Evolutionary conservation across 345 rosid genomes (phyloP).

Genomic region (Melaleuca quinquenervia): DNA sequence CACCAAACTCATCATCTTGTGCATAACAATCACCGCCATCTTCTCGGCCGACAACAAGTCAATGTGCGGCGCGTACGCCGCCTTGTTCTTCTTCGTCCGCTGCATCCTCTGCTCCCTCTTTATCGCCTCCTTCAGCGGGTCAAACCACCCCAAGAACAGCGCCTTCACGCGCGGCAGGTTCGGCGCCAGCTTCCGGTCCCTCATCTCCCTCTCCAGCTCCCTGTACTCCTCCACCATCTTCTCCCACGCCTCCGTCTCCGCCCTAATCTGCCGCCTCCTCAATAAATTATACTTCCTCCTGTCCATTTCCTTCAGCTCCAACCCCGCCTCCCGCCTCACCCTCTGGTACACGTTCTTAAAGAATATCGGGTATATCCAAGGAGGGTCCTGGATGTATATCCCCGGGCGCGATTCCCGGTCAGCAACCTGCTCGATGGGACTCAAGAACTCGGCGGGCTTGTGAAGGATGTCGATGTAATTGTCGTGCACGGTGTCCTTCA

Average conservation of each 20-base stretch:
- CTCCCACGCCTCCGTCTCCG: slow-evolving; percentile 96
- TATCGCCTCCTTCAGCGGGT: slow-evolving; percentile 74
- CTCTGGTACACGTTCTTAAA: slow-evolving; percentile 42
- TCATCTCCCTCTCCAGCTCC: slow-evolving; percentile 64
- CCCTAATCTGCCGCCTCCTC: slow-evolving; percentile 69
- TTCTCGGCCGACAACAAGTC: slow-evolving; percentile 78
- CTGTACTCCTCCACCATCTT: slow-evolving; percentile 66
- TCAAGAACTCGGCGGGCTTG: slow-evolving; percentile 1
- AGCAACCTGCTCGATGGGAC: slow-evolving; percentile 1
- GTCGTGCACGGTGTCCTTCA: slow-evolving; percentile 12
- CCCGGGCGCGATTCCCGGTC: slow-evolving; percentile 16
- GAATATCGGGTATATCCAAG: slow-evolving; percentile 72
- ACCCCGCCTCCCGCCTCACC: slow-evolving; percentile 26
- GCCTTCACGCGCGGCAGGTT: slow-evolving; percentile 74
- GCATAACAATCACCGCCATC: slow-evolving; percentile 94
- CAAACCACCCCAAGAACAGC: slow-evolving; percentile 85
- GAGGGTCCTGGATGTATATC: slow-evolving; percentile 60
- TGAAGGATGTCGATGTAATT: slow-evolving; percentile 37
- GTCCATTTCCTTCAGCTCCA: slow-evolving; percentile 45
- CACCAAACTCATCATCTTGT: slow-evolving; percentile 80
- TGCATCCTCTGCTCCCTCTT: slow-evolving; percentile 59
- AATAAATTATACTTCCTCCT: slow-evolving; percentile 47
- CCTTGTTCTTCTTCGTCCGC: slow-evolving; percentile 47
- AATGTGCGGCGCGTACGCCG: slow-evolving; percentile 73
- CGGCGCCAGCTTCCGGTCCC: slow-evolving; percentile 72